Evolutionary conservation across 352 stramenopile genomes (phyloP).

Genomic region (Pythium pectinolyticum): DNA sequence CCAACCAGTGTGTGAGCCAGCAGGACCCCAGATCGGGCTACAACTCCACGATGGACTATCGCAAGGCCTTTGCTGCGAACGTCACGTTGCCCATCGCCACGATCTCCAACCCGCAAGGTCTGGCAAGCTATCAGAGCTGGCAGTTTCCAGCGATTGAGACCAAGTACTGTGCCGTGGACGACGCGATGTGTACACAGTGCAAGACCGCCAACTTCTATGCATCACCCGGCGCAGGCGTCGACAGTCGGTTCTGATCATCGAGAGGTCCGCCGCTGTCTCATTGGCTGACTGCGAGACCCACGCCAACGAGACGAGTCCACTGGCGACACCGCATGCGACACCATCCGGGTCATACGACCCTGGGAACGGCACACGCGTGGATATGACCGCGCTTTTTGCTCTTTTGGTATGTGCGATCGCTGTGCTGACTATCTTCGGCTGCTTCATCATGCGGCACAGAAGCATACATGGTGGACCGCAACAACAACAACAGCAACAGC

Average conservation of each 20-base stretch:
- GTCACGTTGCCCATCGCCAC: not conserved
- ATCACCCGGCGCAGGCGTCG: not conserved
- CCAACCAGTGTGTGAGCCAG: conserved; percentile 1
- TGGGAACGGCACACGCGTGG: no score
- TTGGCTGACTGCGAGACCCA: no score
- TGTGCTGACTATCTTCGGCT: no score
- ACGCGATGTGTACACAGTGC: conserved; percentile 4
- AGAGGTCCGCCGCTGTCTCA: no score
- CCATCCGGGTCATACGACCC: no score
- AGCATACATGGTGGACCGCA: no score
- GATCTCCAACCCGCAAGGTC: not conserved
- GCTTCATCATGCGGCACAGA: no score
- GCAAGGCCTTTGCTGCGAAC: not conserved
- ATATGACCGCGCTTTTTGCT: no score
- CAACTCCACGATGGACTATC: conserved; percentile 1
- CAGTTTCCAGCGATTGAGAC: conserved; percentile 1
- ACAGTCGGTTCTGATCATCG: conserved; percentile 23
- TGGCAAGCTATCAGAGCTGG: not conserved
- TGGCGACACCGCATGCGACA: no score
- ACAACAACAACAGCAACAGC: no score
- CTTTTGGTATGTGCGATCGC: no score
- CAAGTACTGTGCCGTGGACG: conserved; percentile 10
- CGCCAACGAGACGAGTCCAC: no score
- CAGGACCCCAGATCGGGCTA: not conserved
- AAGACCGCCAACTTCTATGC: not conserved